Percentiles rank a stretch among this genome's conserved stretches.
Conservation (phyloP, 2,329 filamentous ascomycete species). For the Exophiala xenobiotica region DNA sequence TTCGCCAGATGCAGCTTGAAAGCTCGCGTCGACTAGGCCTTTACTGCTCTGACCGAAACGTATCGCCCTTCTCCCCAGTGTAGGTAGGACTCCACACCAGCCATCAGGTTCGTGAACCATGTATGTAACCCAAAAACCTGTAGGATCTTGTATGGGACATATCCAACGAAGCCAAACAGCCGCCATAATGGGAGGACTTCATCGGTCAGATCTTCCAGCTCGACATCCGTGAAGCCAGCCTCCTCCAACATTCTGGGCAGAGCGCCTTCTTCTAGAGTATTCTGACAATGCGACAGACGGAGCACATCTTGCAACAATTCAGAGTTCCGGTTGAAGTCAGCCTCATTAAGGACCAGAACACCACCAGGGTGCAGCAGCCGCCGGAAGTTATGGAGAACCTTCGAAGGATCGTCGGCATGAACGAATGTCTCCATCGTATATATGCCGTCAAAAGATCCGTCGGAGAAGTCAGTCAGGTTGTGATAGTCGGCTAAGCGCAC, state of each 20-base stretch:
- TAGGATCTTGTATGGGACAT: constrained; percentile 50
- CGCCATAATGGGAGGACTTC: constrained; percentile 52
- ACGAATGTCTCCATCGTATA: constrained; percentile 60
- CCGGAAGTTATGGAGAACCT: constrained; percentile 48
- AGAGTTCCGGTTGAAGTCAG: constrained; percentile 43
- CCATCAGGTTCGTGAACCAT: constrained; percentile 29
- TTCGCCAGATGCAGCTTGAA: too few species aligned
- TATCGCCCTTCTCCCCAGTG: too few species aligned
- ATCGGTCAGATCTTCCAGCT: constrained; percentile 45
- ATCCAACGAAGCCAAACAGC: constrained; percentile 49
- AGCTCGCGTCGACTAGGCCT: too few species aligned
- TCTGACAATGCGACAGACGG: too few species aligned
- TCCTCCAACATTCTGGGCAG: constrained; percentile 43
- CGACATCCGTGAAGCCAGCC: constrained; percentile 48
- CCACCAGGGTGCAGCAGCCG: constrained; percentile 52
- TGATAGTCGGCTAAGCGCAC: constrained; percentile 53
- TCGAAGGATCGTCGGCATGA: constrained; percentile 50
- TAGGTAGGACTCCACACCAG: constrained; percentile 20
- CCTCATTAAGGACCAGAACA: constrained; percentile 48
- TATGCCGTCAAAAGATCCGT: constrained; percentile 48
- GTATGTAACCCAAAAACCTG: constrained; percentile 46
- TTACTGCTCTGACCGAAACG: too few species aligned
- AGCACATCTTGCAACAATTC: constrained; percentile 35
- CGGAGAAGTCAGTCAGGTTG: constrained; percentile 46
- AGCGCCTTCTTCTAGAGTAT: constrained; percentile 41